These are phyloP conservation scores for Lyophyllum atratum DNA, from an alignment of 768 basidiomycete species.

Conservation along the genomic window DNA sequence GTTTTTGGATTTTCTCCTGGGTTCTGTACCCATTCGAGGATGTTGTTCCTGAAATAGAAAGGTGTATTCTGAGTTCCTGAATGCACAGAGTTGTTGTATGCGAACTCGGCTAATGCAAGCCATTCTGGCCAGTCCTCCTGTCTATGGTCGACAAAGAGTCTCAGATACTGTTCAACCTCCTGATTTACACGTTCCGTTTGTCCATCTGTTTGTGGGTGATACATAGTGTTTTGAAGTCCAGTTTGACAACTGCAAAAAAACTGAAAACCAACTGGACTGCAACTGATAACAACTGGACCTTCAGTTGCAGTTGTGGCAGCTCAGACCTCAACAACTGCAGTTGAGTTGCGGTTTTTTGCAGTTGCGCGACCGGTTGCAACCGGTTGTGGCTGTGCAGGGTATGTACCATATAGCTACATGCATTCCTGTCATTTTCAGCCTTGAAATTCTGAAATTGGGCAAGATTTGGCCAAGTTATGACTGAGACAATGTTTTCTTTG, in stretches of 20 bases:
- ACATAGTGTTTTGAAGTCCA: constrained; percentile 2
- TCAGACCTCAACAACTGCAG: not conserved
- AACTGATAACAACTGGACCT: constrained; percentile 1
- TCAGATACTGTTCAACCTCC: no score
- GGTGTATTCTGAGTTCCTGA: no score
- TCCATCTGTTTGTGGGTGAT: no score
- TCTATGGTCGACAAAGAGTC: no score
- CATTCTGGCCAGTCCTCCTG: no score
- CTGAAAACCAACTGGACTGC: constrained; percentile 1
- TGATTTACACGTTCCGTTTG: no score
- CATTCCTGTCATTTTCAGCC: not conserved
- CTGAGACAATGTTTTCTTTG: not conserved
- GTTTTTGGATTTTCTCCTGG: no score
- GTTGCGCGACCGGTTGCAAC: not conserved
- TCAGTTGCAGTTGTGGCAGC: not conserved
- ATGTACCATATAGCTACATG: not conserved
- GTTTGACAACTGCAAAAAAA: constrained; percentile 1
- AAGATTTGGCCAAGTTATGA: not conserved
- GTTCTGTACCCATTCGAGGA: no score
- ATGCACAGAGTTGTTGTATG: no score
- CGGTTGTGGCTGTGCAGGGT: not conserved
- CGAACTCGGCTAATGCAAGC: no score
- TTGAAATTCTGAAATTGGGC: not conserved
- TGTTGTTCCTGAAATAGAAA: no score
- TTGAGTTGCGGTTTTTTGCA: not conserved